These are phyloP conservation scores for Puccinia coronata DNA, from an alignment of 1,284 basidiomycete species.

Conservation along the genomic window DNA sequence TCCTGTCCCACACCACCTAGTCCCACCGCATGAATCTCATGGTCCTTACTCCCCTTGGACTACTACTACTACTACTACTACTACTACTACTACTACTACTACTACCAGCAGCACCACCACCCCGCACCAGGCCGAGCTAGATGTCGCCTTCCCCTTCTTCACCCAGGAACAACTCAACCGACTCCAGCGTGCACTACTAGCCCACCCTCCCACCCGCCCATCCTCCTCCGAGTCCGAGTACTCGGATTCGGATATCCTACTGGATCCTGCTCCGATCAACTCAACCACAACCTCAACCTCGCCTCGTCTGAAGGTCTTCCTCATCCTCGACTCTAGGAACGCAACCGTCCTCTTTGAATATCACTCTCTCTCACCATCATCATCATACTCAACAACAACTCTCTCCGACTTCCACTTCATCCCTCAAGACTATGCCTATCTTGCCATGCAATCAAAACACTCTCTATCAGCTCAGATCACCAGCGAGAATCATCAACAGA, in stretches of 20 bases:
- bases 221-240: conserved; percentile 18
- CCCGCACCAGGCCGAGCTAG: too few species aligned
- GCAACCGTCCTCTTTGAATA: conserved; percentile 8
- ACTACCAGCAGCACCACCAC: too few species aligned
- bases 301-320: conserved; percentile 17
- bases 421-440: conserved; percentile 36
- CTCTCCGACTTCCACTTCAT: neutral
- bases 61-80: neutral
- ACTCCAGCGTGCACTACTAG: conserved; percentile 15
- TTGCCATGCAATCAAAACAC: conserved; percentile 37
- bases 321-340: conserved; percentile 27
- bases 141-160: neutral
- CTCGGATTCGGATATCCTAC: neutral
- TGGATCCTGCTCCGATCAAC: neutral
- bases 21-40: neutral
- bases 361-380: neutral
- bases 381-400: neutral
- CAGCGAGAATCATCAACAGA: too few species aligned
- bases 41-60: conserved; percentile 26
- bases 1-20: too few species aligned
- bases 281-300: too few species aligned
- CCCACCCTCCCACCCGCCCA: neutral
- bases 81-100: neutral
- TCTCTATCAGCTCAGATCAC: neutral
- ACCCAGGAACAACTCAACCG: neutral